Percentiles rank a stretch among this genome's conserved stretches.
These are phyloP conservation scores for Glomus cerebriforme DNA, from an alignment of 192 early-diverging fungal species.

Conservation along the genomic window DNA sequence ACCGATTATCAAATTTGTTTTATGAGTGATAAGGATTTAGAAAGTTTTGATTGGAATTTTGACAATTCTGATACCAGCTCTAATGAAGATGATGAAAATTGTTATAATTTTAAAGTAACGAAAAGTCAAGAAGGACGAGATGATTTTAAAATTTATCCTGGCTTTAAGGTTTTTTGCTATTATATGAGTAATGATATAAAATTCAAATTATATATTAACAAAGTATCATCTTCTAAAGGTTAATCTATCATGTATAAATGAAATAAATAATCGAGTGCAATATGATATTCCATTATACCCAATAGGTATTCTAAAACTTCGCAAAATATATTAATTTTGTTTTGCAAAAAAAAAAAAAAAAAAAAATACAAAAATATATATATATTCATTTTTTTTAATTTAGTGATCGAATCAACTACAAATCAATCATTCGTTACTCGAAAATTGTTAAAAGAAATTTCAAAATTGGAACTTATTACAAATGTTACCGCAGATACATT, in stretches of 20 bases:
- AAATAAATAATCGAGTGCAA: no score
- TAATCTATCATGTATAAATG: no score
- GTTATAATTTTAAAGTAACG: not conserved
- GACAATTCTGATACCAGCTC: not conserved
- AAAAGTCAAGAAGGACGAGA: constrained; percentile 27
- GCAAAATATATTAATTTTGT: not conserved
- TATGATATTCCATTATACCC: not conserved
- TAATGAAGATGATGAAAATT: not conserved
- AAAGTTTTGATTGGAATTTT: constrained; percentile 9
- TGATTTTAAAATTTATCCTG: constrained; percentile 6
- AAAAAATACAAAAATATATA: no score
- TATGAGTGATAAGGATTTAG: no score
- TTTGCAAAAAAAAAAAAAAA: no score
- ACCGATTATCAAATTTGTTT: no score
- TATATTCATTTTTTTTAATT: not conserved
- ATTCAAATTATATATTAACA: no score
- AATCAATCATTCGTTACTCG: constrained; percentile 6
- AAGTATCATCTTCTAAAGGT: no score
- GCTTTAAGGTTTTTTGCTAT: constrained; percentile 28
- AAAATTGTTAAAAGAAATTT: not conserved
- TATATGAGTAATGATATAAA: no score
- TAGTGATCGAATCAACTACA: constrained; percentile 3
- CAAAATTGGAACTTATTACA: no score
- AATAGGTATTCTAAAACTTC: not conserved
- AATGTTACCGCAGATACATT: no score